Evolutionary conservation across 306 rosid species (phyloP), one percentile per base, ranked within the genome.

Genomic region (Vigna unguiculata): DNA sequence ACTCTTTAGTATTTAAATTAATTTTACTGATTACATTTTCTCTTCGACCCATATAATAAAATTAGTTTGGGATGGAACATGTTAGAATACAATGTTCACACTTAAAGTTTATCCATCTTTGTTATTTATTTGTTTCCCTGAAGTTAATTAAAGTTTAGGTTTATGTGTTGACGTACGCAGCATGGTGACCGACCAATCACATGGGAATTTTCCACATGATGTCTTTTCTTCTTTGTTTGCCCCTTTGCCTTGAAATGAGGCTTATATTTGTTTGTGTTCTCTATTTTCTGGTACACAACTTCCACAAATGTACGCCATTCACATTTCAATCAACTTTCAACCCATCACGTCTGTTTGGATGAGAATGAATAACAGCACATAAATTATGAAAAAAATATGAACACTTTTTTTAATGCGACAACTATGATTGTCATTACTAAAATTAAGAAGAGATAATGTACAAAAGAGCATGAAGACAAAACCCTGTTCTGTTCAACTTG

Each of bases 141-240:
- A 41, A 40, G 22, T 57, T 24, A 57, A 58, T 43, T 2, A 43
- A 43, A 43, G 45, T 25, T 41, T 40, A 22, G 68, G 24, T 61
- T 75, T 21, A 54, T 22, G 54, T 24, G 4, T 54, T 71, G 49
- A 38, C 52, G 24, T 61, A 47, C 15, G 38, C 61, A 60, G 60
- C 70, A 74, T 74, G 61, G 49, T 34, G 41, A 75, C 72, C 53
- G 52, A 63, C 72, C 64, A 9, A 63, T 32, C 80, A 75, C 72
- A 49, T 48, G 72, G 48, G 40, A 75, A 32, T 75, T 40, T 36
- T 47, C 71, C 52, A 48, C 52, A 63, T 19, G 36, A 62, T 49
- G 60, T 75, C 58, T 74, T 74, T 61, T 45, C 15, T 40, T 20
- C 5, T 12, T 7, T 16, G 13, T 7, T 43, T 21, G 40, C 19